Conservation (phyloP, 495 filamentous ascomycete species). For the Apiosordaria backusii region DNA sequence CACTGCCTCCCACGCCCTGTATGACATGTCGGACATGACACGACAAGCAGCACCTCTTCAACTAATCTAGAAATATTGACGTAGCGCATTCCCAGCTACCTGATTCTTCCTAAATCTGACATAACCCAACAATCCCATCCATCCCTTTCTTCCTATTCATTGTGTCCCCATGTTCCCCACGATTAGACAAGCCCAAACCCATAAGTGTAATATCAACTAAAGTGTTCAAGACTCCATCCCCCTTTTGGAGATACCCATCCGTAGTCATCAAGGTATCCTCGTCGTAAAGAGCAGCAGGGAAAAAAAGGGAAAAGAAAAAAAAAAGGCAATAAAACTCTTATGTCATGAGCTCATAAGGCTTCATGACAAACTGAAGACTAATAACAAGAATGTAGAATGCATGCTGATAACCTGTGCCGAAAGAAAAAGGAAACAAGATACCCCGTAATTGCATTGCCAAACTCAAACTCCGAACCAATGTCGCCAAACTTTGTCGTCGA, state of each 20-base stretch:
- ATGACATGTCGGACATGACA: no score
- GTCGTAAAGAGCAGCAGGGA: neutral
- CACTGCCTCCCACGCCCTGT: no score
- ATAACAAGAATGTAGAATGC: conserved; percentile 1
- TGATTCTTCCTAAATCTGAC: conserved; percentile 5
- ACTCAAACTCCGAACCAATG: conserved; percentile 5
- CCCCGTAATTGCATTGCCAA: conserved; percentile 3
- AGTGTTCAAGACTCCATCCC: neutral
- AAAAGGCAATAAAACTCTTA: neutral
- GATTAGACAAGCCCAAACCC: neutral
- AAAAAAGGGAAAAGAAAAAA: conserved; percentile 9
- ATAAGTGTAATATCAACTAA: neutral
- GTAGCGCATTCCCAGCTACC: neutral
- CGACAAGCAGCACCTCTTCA: no score
- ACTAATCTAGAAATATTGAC: conserved; percentile 4
- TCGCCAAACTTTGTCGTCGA: conserved; percentile 8
- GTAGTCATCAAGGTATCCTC: neutral
- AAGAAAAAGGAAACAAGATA: neutral
- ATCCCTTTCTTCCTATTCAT: neutral
- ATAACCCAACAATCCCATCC: neutral
- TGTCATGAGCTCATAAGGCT: neutral
- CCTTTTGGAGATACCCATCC: neutral
- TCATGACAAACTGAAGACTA: conserved; percentile 4
- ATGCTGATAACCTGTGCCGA: conserved; percentile 1
- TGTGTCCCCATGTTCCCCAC: neutral